Conservation (phyloP, 805 yeast species). For the Danielozyma ontarioensis region DNA sequence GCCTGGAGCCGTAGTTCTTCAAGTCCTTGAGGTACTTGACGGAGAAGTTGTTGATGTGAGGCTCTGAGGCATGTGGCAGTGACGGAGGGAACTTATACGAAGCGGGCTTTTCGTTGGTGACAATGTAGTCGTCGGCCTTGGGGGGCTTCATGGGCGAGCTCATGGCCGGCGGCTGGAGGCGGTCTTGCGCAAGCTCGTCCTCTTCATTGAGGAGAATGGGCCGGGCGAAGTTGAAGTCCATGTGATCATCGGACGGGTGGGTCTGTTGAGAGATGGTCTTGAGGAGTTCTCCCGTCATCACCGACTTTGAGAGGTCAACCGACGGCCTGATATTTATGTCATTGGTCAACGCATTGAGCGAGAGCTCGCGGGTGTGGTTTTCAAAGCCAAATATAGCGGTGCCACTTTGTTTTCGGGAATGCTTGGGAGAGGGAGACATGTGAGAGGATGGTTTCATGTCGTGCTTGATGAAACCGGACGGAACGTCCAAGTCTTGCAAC, state of each 20-base stretch:
- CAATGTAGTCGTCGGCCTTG: conserved; percentile 35
- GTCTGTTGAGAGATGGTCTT: conserved; percentile 10
- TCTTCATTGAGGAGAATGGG: conserved; percentile 24
- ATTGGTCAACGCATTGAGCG: conserved; percentile 46
- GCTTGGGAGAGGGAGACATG: conserved; percentile 21
- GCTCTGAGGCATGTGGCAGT: no score
- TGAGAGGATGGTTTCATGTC: conserved; percentile 14
- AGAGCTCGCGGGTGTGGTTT: conserved; percentile 58
- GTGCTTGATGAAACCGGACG: conserved; percentile 33
- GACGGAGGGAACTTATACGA: conserved; percentile 53
- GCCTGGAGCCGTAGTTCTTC: conserved; percentile 4
- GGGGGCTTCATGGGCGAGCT: neutral
- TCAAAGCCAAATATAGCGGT: conserved; percentile 75
- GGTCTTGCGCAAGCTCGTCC: conserved; percentile 15
- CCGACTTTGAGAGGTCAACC: conserved; percentile 17
- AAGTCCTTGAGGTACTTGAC: conserved; percentile 39
- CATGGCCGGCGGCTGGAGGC: neutral
- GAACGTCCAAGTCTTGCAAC: conserved; percentile 61
- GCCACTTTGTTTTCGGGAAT: conserved; percentile 65
- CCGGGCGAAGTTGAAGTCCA: conserved; percentile 13
- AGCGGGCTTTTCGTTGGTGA: conserved; percentile 43
- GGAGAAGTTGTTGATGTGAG: conserved; percentile 30
- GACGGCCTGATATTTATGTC: conserved; percentile 15
- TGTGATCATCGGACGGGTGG: conserved; percentile 10
- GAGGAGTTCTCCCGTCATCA: conserved; percentile 26